Base-by-base conservation (phyloP, 805 yeast species). In the Barnettozyma californica region DNA sequence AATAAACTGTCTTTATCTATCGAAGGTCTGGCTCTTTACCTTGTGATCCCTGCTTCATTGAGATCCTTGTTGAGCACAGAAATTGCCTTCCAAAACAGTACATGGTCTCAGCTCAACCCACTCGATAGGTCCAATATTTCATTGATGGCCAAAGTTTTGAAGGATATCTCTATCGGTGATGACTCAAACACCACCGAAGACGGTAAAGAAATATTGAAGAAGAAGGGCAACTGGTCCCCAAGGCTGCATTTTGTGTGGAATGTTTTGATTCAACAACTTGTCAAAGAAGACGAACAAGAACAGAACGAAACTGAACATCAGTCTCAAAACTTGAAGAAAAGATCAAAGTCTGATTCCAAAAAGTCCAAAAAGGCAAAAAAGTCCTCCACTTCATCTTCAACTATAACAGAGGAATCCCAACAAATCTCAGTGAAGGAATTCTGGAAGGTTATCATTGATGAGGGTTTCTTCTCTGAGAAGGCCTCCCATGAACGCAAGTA, bases 401-500 rank as follows among this genome's bases (percentile, higher is more conserved):
- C n/a, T 31, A 55, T 26, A 13, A 27, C 49, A 9, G 63, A 55
- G 13, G 29, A 43, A 23, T 64, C 79, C 25, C 63, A 71, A 19
- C 34, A 18, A 10, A 49, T 49, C 8, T 26, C 52, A 3, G 60
- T 80, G 37, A 63, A 70, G 9, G 94, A 87, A 46, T 90, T 92
- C 63, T 90, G 96, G 95, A 78, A 80, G 56, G 70, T 75, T 4
- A 82, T 81, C 6, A 77, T 92, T 14, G 97, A 92, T 61, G 94
- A 89, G 57, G 76, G 85, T 4, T 78, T 87, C 51, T 91, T 92
- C 56, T 72, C 87, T 5, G 80, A 79, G 34, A 80, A 83, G 54
- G 74, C 96, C 0, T 89, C 97, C 1, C 78, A 83, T 29, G 97
- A 91, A 64, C 74, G 96, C 49, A 92, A 91, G 63, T 87, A 76